phyloP scores from a whole-genome alignment of 352 stramenopile genomes.

The Phytophthora fragariaefolia region DNA sequence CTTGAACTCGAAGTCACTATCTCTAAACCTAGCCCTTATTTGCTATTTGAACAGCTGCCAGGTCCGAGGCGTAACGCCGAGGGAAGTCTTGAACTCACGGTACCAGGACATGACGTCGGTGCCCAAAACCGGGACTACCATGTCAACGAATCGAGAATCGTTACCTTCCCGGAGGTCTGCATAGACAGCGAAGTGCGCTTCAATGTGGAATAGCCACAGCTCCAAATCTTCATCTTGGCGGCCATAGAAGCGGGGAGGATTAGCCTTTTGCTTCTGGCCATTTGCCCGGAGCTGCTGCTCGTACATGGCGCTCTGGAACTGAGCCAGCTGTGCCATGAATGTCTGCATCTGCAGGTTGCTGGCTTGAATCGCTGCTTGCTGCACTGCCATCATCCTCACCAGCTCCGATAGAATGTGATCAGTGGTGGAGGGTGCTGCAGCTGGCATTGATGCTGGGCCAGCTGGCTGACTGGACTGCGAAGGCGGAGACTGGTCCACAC shows the following conservation, averaged over 20 bases:
- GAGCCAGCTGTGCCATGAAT: slow-evolving; percentile 1
- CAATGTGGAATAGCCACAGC: slow-evolving; percentile 8
- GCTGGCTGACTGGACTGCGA: too few relatives aligned
- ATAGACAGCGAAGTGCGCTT: not conserved
- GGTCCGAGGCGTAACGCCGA: not conserved
- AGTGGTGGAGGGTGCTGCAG: not conserved
- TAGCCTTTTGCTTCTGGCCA: slow-evolving; percentile 1
- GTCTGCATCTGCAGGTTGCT: not conserved
- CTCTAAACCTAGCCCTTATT: not conserved
- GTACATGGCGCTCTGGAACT: not conserved
- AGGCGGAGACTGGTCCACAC: too few relatives aligned
- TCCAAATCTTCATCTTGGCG: not conserved
- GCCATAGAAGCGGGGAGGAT: slow-evolving; percentile 1
- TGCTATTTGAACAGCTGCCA: not conserved
- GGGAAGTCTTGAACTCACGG: slow-evolving; percentile 2
- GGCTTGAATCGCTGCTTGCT: not conserved
- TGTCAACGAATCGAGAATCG: slow-evolving; percentile 6
- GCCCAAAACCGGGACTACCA: slow-evolving; percentile 5
- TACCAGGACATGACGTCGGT: slow-evolving; percentile 6
- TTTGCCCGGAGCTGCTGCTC: not conserved
- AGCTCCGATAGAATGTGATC: not conserved
- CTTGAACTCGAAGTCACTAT: slow-evolving; percentile 12
- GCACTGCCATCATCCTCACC: not conserved
- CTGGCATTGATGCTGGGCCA: too few relatives aligned
- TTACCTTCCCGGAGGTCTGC: not conserved